A percentile compares a stretch with the other conserved stretches of the same genome.
phyloP scores from a whole-genome alignment of 805 yeast species.

The Candida khao-thaluensis region DNA sequence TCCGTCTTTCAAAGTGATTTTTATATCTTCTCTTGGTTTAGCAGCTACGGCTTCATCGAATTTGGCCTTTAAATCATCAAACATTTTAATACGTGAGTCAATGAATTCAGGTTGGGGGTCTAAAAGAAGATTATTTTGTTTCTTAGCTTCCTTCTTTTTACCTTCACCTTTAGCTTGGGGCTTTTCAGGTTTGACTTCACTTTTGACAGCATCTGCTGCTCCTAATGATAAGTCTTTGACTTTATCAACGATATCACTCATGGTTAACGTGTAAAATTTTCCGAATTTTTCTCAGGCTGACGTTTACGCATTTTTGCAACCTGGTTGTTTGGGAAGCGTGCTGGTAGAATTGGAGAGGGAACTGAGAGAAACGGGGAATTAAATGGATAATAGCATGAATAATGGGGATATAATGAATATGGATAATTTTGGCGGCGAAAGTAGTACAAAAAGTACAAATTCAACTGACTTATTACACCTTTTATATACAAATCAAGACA shows the following conservation, averaged over 20 bases:
- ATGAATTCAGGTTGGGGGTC: slow-evolving; percentile 85
- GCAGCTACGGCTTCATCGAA: slow-evolving; percentile 71
- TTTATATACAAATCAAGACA: background rate
- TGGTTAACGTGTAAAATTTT: slow-evolving; percentile 8
- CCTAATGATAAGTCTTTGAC: slow-evolving; percentile 45
- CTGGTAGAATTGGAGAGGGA: too few relatives aligned
- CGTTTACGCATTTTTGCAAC: slow-evolving; percentile 6
- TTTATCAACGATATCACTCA: slow-evolving; percentile 39
- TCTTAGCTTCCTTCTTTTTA: slow-evolving; percentile 36
- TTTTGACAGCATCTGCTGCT: slow-evolving; percentile 8
- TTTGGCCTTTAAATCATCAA: slow-evolving; percentile 75
- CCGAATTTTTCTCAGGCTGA: slow-evolving; percentile 4
- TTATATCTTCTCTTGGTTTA: slow-evolving; percentile 58
- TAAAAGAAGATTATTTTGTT: slow-evolving; percentile 39
- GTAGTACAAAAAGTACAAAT: slow-evolving; percentile 1
- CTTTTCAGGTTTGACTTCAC: background rate
- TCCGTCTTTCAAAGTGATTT: slow-evolving; percentile 86
- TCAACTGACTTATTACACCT: background rate
- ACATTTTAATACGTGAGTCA: slow-evolving; percentile 72
- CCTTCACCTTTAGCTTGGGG: slow-evolving; percentile 15
- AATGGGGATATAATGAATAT: background rate
- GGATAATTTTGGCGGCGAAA: background rate
- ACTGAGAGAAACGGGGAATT: too few relatives aligned
- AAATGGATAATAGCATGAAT: background rate
- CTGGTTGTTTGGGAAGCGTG: too few relatives aligned